Percentiles rank a stretch among this genome's conserved stretches.
Evolutionary conservation across 768 basidiomycete species (phyloP).

Genomic region (Tubosaeta brunneosetosa): DNA sequence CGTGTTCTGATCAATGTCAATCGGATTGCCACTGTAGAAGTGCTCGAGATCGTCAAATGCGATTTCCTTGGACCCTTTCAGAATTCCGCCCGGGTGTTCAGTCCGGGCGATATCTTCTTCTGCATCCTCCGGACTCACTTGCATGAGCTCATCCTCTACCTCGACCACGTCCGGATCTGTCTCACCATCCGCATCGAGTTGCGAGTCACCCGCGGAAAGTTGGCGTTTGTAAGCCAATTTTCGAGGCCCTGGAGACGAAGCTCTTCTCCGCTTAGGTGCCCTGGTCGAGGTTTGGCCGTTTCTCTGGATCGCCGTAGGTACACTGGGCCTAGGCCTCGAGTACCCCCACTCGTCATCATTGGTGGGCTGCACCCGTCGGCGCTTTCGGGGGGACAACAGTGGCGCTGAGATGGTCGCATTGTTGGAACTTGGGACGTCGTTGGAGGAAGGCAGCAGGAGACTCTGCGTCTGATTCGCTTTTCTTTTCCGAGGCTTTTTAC

Average conservation of each 20-base stretch:
- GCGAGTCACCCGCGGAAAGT: slow-evolving; percentile 26
- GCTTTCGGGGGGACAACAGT: slow-evolving; percentile 19
- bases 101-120: slow-evolving; percentile 12
- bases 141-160: slow-evolving; percentile 33
- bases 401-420: slow-evolving; percentile 18
- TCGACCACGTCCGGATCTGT: slow-evolving; percentile 35
- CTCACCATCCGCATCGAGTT: slow-evolving; percentile 31
- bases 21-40: slow-evolving; percentile 26
- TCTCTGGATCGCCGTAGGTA: slow-evolving; percentile 9
- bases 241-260: slow-evolving; percentile 26
- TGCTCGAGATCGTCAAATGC: slow-evolving; percentile 29
- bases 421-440: slow-evolving; percentile 9
- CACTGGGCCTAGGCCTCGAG: slow-evolving; percentile 9
- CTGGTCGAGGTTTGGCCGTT: neutral
- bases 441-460: slow-evolving; percentile 3
- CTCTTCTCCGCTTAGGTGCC: slow-evolving; percentile 22
- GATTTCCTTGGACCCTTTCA: slow-evolving; percentile 6
- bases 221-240: slow-evolving; percentile 15
- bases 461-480: slow-evolving; percentile 13
- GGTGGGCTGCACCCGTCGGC: slow-evolving; percentile 15
- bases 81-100: neutral
- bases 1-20: slow-evolving; percentile 27
- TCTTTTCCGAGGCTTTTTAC: slow-evolving; percentile 14
- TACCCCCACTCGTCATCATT: slow-evolving; percentile 7
- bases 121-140: slow-evolving; percentile 17